These are phyloP conservation scores for Dysphania ambrosioides DNA, from an alignment of 148 eudicot genomes.

Conservation along the genomic window DNA sequence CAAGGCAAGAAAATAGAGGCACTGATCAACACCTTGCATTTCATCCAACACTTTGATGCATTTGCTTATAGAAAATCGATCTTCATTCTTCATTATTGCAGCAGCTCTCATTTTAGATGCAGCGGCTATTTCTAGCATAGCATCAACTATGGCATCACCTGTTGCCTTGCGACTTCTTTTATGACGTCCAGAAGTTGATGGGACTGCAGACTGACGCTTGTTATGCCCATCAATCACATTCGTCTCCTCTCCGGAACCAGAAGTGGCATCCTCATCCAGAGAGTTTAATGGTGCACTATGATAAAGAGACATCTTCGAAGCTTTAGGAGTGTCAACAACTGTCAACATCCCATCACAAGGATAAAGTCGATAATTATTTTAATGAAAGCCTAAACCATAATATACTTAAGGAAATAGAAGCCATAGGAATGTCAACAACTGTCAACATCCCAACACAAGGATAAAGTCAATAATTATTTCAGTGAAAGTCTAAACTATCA, in stretches of 20 bases:
- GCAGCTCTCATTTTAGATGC: conserved; percentile 75
- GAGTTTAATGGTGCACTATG: conserved; percentile 38
- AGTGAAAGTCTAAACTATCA: not conserved
- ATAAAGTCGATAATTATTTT: conserved; percentile 17
- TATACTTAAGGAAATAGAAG: not conserved
- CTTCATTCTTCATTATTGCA: conserved; percentile 60
- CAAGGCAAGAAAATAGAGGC: conserved; percentile 58
- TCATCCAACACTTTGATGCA: conserved; percentile 67
- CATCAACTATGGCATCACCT: conserved; percentile 70
- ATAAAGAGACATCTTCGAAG: conserved; percentile 49
- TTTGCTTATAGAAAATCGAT: conserved; percentile 63
- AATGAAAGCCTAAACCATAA: not conserved
- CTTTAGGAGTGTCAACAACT: conserved; percentile 31
- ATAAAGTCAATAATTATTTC: conserved; percentile 17
- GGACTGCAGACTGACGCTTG: conserved; percentile 39
- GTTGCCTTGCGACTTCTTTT: conserved; percentile 77
- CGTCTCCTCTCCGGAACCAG: conserved; percentile 67
- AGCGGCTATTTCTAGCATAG: conserved; percentile 79
- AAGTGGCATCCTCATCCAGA: conserved; percentile 63
- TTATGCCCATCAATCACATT: conserved; percentile 57
- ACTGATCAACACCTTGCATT: conserved; percentile 66
- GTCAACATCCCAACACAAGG: conserved; percentile 41
- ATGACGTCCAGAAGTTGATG: conserved; percentile 42
- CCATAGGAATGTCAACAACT: conserved; percentile 31
- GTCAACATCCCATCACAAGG: conserved; percentile 41